Base-by-base conservation (phyloP, 768 basidiomycete species). In the Boletus sp. region DNA sequence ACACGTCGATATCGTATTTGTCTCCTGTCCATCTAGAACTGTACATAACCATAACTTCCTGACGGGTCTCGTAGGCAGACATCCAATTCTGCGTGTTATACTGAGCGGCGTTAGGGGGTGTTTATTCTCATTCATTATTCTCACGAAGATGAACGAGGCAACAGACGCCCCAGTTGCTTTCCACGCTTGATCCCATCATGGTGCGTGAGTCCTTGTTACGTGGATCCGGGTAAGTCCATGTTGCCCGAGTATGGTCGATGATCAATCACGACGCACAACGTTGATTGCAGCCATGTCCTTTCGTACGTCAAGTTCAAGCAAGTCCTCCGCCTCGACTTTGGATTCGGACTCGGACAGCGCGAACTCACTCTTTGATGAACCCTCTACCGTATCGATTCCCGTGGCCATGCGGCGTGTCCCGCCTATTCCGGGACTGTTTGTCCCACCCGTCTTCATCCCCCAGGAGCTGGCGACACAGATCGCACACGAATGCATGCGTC, bases 381-480 rank as follows among this genome's bases (percentile, higher is more conserved):
- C 69, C 17, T 53, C 57, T 27, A 45, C 54, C 25, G 17, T 42
- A 3, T 49, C 55, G 6, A 56, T 62, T 15, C 59, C 64, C 4
- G 47, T 54, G 62, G 66, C 72, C 46, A 53, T 54, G 32, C 74
- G 75, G 21, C 68, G 62, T 14, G 74, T 74, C 0, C 85, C 87
- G 9, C 75, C 79, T 9, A 86, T 90, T 43, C 79, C 79, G 1
- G 88, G 88, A 0, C 77, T 90, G 3, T 85, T 79, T 70, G 82
- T 78, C 33, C 83, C 85, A 5, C 66, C 76, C 7, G 53, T 83
- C 15, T 69, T 70, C 8, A 65, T 91, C 8, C 75, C 85, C 4
- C 56, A 66, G 19, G 79, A 79, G 37, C 69, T 88, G 10, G 81
- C 82, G 4, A 72, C 81, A 21, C 65, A 74, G 0, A 72, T 84